Percentiles rank a stretch among this genome's conserved stretches.
These are phyloP conservation scores for Prinsepia uniflora DNA, from an alignment of 306 rosid genomes.

Conservation along the genomic window DNA sequence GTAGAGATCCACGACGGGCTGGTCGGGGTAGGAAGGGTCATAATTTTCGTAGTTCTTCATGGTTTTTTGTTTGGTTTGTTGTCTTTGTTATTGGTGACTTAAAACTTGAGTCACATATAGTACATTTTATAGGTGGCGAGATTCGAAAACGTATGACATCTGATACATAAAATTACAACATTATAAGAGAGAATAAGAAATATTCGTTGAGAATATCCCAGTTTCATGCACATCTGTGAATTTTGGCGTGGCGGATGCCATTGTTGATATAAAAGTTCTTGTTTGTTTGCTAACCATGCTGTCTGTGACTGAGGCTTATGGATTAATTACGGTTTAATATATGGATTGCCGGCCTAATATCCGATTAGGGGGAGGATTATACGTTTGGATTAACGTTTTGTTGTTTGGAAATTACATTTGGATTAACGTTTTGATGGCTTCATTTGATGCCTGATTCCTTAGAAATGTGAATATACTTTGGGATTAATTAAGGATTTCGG, in stretches of 20 bases:
- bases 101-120: not conserved
- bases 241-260: not conserved
- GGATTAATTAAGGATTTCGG: no score
- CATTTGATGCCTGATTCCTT: not conserved
- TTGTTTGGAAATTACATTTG: not conserved
- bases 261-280: not conserved
- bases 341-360: not conserved
- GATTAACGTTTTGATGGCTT: not conserved
- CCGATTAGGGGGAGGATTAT: not conserved
- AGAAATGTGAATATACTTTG: no score
- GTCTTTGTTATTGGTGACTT: not conserved
- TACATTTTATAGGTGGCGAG: slow-evolving; percentile 16
- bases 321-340: not conserved
- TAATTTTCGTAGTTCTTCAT: slow-evolving; percentile 64
- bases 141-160: no score
- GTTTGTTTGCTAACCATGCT: not conserved
- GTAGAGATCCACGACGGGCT: slow-evolving; percentile 73
- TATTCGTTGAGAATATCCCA: slow-evolving; percentile 53
- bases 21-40: slow-evolving; percentile 77
- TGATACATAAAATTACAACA: not conserved
- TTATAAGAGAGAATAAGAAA: slow-evolving; percentile 31
- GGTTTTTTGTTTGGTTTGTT: not conserved
- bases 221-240: not conserved
- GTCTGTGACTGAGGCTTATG: not conserved
- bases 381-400: no score